These are phyloP conservation scores for Pseudocercospora ulei DNA, from an alignment of 2,329 filamentous ascomycete genomes.

Conservation along the genomic window DNA sequence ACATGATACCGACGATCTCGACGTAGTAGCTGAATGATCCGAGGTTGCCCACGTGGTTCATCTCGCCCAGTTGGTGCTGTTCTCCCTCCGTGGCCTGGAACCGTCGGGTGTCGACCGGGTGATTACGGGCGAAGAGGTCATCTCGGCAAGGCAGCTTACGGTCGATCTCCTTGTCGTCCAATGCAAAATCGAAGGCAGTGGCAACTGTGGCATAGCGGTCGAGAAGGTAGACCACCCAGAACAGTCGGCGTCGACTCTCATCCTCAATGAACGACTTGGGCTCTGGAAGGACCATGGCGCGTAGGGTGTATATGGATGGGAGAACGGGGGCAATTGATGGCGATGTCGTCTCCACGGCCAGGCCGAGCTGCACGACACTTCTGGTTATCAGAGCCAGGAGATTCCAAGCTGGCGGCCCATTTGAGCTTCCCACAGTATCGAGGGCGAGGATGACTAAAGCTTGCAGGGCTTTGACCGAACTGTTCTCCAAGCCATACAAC, in stretches of 20 bases:
- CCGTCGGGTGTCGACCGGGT: slow-evolving; percentile 74
- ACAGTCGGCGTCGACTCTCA: slow-evolving; percentile 70
- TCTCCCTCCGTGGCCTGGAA: slow-evolving; percentile 56
- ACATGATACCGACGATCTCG: slow-evolving; percentile 77
- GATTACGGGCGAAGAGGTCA: slow-evolving; percentile 73
- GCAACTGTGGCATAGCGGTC: slow-evolving; percentile 85
- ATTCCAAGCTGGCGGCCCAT: slow-evolving; percentile 87
- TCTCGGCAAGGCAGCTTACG: slow-evolving; percentile 77
- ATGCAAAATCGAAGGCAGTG: slow-evolving; percentile 82
- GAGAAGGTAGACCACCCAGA: slow-evolving; percentile 90
- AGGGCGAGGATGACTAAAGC: slow-evolving; percentile 78
- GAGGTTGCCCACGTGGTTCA: slow-evolving; percentile 66
- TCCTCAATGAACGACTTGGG: slow-evolving; percentile 81
- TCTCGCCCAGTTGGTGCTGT: slow-evolving; percentile 34
- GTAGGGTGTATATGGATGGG: slow-evolving; percentile 77
- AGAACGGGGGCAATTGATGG: slow-evolving; percentile 67
- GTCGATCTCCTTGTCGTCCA: slow-evolving; percentile 84
- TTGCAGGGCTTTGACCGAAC: slow-evolving; percentile 77
- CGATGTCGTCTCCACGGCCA: slow-evolving; percentile 74
- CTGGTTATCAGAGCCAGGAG: slow-evolving; percentile 79
- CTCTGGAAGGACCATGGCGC: slow-evolving; percentile 75
- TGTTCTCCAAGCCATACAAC: slow-evolving; percentile 79
- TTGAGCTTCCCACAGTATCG: slow-evolving; percentile 75
- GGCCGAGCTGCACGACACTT: slow-evolving; percentile 75
- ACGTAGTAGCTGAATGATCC: slow-evolving; percentile 85